Percentiles rank a stretch among this genome's conserved stretches.
These are phyloP conservation scores for Oxytropis ochrocephala DNA, from an alignment of 306 rosid genomes.

Conservation along the genomic window DNA sequence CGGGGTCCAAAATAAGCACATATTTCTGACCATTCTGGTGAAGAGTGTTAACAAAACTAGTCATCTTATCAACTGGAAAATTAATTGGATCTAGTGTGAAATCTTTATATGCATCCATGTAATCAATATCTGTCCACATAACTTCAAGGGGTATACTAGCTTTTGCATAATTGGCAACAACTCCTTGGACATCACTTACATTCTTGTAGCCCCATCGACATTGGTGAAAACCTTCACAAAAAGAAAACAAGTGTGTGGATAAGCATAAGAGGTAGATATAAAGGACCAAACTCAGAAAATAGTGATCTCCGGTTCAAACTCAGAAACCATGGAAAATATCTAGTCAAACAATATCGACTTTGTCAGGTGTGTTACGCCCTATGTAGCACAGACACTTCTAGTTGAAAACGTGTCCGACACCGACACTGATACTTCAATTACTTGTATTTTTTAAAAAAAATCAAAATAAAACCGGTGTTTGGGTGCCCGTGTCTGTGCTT, in stretches of 20 bases:
- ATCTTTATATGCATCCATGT: conserved; percentile 85
- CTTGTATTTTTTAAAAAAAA: no score
- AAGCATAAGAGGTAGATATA: neutral
- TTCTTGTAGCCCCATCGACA: conserved; percentile 79
- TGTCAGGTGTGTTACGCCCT: no score
- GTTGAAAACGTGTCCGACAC: no score
- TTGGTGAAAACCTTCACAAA: conserved; percentile 72
- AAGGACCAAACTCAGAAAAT: no score
- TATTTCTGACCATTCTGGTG: conserved; percentile 80
- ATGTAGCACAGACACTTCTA: no score
- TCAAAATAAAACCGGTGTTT: no score
- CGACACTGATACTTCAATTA: no score
- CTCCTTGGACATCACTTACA: conserved; percentile 52
- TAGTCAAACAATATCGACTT: no score
- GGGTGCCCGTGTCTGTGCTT: no score
- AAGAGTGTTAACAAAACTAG: conserved; percentile 41
- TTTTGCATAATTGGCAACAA: conserved; percentile 68
- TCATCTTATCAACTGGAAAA: conserved; percentile 65
- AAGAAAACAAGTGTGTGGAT: neutral
- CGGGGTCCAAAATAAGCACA: conserved; percentile 79
- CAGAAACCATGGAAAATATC: no score
- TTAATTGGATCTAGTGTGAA: conserved; percentile 85
- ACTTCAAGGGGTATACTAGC: conserved; percentile 82
- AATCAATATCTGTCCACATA: conserved; percentile 92
- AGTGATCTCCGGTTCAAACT: no score